Percentiles rank a stretch among this genome's conserved stretches.
Evolutionary conservation across 2,329 filamentous ascomycete genomes (phyloP).

Genomic region (Parastagonospora nodorum): DNA sequence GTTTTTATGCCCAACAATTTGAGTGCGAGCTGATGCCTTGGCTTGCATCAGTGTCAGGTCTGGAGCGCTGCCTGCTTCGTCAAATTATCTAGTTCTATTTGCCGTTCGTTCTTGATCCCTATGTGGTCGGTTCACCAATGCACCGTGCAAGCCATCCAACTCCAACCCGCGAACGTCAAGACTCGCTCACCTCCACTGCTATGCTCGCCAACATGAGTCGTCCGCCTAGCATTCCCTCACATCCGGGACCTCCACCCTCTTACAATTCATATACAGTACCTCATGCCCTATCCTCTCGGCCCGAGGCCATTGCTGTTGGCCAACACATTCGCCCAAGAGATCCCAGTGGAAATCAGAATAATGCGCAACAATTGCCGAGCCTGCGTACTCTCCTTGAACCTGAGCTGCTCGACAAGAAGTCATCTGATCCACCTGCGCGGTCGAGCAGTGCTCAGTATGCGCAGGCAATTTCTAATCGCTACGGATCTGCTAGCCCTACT

Average conservation of each 20-base stretch:
- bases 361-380: constrained; percentile 44
- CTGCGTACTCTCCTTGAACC: constrained; percentile 46
- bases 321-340: constrained; percentile 35
- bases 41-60: constrained; percentile 35
- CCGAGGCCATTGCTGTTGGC: constrained; percentile 27
- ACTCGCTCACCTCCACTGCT: constrained; percentile 27
- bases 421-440: constrained; percentile 30
- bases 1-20: constrained; percentile 38
- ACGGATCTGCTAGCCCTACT: constrained; percentile 40
- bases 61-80: constrained; percentile 32
- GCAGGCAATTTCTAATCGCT: constrained; percentile 26
- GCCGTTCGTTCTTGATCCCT: constrained; percentile 35
- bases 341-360: constrained; percentile 29
- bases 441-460: constrained; percentile 22
- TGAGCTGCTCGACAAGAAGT: constrained; percentile 41
- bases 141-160: constrained; percentile 40
- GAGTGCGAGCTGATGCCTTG: constrained; percentile 38
- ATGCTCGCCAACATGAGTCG: constrained; percentile 75
- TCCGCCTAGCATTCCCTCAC: constrained; percentile 83
- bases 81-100: constrained; percentile 33
- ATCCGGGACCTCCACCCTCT: constrained; percentile 53
- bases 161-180: constrained; percentile 31
- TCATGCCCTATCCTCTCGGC: constrained; percentile 31
- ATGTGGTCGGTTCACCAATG: constrained; percentile 39
- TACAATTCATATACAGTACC: constrained; percentile 36